Evolutionary conservation across 2,329 filamentous ascomycete species (phyloP).

Genomic region (Fusarium avenaceum): DNA sequence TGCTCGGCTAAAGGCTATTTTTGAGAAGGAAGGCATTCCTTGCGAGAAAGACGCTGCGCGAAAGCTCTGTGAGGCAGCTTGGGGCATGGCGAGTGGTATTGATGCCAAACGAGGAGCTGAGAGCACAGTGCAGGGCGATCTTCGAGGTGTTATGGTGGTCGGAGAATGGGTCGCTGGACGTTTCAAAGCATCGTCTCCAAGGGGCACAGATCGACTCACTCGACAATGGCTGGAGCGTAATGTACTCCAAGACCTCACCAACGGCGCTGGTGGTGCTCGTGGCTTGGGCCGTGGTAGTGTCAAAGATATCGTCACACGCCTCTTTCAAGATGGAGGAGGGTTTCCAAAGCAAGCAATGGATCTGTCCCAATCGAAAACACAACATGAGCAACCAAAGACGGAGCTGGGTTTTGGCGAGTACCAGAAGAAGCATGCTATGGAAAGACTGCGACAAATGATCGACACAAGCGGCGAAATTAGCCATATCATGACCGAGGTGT

Average conservation of each 20-base stretch:
- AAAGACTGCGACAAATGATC: conserved; percentile 79
- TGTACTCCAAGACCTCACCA: conserved; percentile 74
- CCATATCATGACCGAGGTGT: conserved; percentile 85
- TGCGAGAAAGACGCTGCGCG: conserved; percentile 92
- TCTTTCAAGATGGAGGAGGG: conserved; percentile 83
- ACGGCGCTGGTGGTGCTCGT: conserved; percentile 78
- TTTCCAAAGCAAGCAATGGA: conserved; percentile 73
- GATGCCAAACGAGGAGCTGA: conserved; percentile 78
- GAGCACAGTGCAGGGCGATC: conserved; percentile 77
- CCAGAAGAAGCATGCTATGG: conserved; percentile 78
- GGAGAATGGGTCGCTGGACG: conserved; percentile 87
- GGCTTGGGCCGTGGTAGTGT: conserved; percentile 78
- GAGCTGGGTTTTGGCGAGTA: conserved; percentile 80
- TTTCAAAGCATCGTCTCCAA: conserved; percentile 65
- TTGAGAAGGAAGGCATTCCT: conserved; percentile 88
- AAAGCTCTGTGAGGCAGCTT: conserved; percentile 84
- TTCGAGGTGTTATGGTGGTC: conserved; percentile 87
- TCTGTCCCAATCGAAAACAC: conserved; percentile 58
- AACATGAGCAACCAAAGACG: conserved; percentile 67
- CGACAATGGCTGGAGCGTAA: conserved; percentile 83
- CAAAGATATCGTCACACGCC: conserved; percentile 81
- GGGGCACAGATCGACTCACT: conserved; percentile 67
- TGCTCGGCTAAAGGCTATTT: conserved; percentile 82
- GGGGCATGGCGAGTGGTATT: conserved; percentile 81
- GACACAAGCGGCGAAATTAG: conserved; percentile 84